Evolutionary conservation across 345 rosid species (phyloP).

Genomic region (Hirschfeldia incana): DNA sequence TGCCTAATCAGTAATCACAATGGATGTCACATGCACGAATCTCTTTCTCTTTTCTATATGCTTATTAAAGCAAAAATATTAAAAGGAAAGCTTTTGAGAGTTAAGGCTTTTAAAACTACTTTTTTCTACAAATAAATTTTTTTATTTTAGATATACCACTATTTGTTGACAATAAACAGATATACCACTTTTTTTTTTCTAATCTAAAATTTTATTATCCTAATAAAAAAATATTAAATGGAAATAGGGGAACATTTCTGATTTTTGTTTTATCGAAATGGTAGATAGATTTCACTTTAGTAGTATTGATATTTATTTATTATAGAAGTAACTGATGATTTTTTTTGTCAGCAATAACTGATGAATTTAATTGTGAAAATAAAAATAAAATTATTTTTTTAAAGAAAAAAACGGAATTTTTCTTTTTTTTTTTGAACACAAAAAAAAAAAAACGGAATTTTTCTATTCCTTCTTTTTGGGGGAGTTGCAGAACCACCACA

Average conservation of each 20-base stretch:
- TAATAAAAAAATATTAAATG: no score
- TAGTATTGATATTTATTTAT: no score
- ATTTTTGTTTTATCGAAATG: no score
- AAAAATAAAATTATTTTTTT: no score
- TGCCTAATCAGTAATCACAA: conserved; percentile 16
- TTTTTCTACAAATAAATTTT: background rate
- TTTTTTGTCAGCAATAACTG: background rate
- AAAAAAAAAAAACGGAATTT: background rate
- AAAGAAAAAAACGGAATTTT: background rate
- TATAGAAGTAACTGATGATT: background rate
- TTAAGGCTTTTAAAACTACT: background rate
- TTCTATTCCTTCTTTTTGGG: conserved; percentile 34
- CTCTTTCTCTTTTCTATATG: background rate
- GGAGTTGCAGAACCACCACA: conserved; percentile 43
- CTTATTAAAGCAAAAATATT: background rate
- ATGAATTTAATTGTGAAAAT: background rate
- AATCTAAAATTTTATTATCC: background rate
- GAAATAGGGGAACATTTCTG: no score
- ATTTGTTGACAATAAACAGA: background rate
- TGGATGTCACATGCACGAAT: conserved; percentile 32
- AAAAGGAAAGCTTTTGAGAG: background rate
- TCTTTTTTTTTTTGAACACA: background rate
- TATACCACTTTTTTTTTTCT: background rate
- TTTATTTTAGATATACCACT: background rate
- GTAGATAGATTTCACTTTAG: no score